Percentiles rank a stretch among this genome's conserved stretches.
Evolutionary conservation across 164 flowering plant species (phyloP).

Genomic region (Echeveria elegans): DNA sequence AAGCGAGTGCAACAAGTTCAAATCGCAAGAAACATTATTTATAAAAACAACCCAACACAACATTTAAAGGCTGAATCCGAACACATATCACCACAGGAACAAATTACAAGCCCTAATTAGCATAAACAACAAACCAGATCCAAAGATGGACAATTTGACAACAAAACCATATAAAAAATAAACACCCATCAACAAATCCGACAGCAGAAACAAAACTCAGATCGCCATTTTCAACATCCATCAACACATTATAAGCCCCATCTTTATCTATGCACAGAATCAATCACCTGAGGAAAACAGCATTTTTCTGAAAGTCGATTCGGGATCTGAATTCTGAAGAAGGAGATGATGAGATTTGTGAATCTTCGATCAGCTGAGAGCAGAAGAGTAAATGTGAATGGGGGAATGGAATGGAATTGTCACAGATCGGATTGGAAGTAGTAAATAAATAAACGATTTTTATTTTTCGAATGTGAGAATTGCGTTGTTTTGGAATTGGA

Average conservation of each 20-base stretch:
- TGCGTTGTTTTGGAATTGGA: not conserved
- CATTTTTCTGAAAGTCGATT: not conserved
- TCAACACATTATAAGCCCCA: no score
- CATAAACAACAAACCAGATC: not conserved
- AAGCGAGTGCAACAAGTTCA: no score
- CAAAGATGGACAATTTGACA: not conserved
- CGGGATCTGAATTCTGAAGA: no score
- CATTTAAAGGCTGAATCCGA: no score
- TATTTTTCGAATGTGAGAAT: not conserved
- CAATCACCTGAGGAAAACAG: not conserved
- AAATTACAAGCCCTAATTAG: not conserved
- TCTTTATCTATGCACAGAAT: no score
- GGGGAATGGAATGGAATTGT: not conserved
- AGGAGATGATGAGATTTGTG: not conserved
- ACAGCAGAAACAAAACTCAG: not conserved
- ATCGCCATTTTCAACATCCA: slow-evolving; percentile 2
- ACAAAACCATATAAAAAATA: not conserved
- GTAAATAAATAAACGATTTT: no score
- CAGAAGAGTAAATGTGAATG: not conserved
- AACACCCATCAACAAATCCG: slow-evolving; percentile 1
- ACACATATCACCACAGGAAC: not conserved
- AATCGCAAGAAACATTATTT: not conserved
- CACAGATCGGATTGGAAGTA: not conserved
- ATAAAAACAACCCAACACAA: not conserved
- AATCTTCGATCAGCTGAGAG: not conserved